These are phyloP conservation scores for Apiospora phragmitis DNA, from an alignment of 2,329 filamentous ascomycete genomes.

Conservation along the genomic window DNA sequence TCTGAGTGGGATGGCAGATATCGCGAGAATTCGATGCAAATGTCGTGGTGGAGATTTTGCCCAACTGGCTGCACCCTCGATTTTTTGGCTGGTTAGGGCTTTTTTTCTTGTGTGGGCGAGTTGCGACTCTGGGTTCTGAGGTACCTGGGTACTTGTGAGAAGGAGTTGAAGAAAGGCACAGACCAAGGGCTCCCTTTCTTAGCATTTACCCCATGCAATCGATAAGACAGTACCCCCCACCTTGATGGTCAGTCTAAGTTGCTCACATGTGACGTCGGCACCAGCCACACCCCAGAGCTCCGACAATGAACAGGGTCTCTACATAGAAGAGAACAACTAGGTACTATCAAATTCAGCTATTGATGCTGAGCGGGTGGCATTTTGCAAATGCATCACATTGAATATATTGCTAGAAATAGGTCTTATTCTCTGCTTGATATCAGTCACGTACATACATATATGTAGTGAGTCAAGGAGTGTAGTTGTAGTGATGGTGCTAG, in stretches of 20 bases:
- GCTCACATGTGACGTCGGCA: conserved; percentile 20
- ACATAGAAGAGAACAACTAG: neutral
- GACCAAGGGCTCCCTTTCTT: conserved; percentile 3
- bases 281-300: conserved; percentile 19
- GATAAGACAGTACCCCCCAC: conserved; percentile 16
- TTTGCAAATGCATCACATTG: neutral
- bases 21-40: conserved; percentile 15
- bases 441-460: too few relatives aligned
- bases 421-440: neutral
- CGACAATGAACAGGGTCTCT: conserved; percentile 8
- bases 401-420: neutral
- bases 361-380: neutral
- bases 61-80: conserved; percentile 9
- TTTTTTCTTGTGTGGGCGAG: conserved; percentile 10
- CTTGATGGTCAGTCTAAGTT: neutral
- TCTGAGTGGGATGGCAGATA: conserved; percentile 11
- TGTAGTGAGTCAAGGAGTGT: neutral
- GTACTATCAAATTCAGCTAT: too few relatives aligned
- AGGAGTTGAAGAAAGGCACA: neutral
- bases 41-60: conserved; percentile 12
- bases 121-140: neutral
- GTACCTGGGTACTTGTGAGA: conserved; percentile 1
- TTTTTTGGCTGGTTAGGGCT: conserved; percentile 12
- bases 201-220: conserved; percentile 15
- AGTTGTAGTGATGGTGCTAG: neutral